A percentile compares a stretch with the other conserved stretches of the same genome.
phyloP scores from a whole-genome alignment of 169 alveolate genomes.

The Amoebophrya sp. region DNA sequence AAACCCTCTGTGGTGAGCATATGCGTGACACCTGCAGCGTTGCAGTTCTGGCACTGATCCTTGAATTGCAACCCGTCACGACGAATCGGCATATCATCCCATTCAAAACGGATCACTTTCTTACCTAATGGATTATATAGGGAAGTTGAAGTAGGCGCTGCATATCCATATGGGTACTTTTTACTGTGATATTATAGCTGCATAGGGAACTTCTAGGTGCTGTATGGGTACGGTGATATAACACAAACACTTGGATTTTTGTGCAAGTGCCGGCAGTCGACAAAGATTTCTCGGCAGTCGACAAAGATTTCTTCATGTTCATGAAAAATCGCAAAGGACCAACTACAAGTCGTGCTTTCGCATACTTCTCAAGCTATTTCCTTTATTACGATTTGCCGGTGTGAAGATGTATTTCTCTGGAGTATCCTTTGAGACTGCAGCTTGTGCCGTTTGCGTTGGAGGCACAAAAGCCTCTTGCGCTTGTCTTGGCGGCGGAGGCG shows the following conservation, averaged over 20 bases:
- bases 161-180: too few species aligned
- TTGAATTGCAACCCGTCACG: background rate
- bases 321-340: too few species aligned
- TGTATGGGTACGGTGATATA: background rate
- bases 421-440: background rate
- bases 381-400: background rate
- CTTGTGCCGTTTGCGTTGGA: background rate
- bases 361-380: too few species aligned
- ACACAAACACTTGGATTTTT: background rate
- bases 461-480: background rate
- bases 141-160: too few species aligned
- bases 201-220: background rate
- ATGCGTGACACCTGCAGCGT: background rate
- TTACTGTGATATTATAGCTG: too few species aligned
- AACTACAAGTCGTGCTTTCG: too few species aligned
- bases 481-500: background rate
- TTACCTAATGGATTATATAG: too few species aligned
- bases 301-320: too few species aligned
- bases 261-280: background rate
- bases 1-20: background rate
- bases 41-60: background rate
- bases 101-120: background rate
- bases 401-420: background rate
- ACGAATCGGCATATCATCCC: background rate
- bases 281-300: too few species aligned